Base-by-base conservation (phyloP, 495 filamentous ascomycete genomes). In the Cladorrhinum samala region DNA sequence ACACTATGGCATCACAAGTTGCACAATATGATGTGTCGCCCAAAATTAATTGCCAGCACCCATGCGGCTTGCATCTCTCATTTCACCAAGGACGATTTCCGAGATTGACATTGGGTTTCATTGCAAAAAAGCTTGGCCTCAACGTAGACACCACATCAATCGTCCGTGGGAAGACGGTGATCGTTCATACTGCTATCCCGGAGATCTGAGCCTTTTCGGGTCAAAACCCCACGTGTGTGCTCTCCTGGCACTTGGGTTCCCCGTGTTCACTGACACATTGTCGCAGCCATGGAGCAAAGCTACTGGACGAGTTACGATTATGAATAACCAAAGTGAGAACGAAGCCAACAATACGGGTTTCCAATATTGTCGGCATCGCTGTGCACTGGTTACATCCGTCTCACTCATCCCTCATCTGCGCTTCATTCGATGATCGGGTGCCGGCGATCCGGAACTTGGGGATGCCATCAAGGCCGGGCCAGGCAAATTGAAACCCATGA, bases 111-210 rank as follows among this genome's bases (percentile, higher is more conserved):
- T 41, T 41, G 13, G 23, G 2, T 11, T 21, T 44, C 14, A 30
- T 13, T 40, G 40, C 41, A 37, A 45, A 46, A 53, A 46, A 53
- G 50, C 40, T 53, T 52, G 39, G 49, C 49, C 17, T 42, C 17
- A 25, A 39, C 25, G 19, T 13, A 24, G 33, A 30, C 49, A 44
- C n/a, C n/a, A 18, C 38, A 19, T n/a, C n/a, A 7, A 17, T 18
- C 6, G 21, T 8, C 33, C 13, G 17, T 37, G 30, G 20, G 40
- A 50, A 19, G 20, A 18, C 40, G 18, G 8, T 21, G 16, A 37
- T 50, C 17, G 47, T 30, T 50, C 47, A 17, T 9, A 9, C 47
- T 3, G 16, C 14, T 2, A 1, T n/a, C 20, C 21, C 27, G 27
- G 27, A 33, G 27, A 33, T 33, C 27, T 6, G 27, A 33, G 27